phyloP scores from a whole-genome alignment of 2,329 filamentous ascomycete genomes.

The Sordariomycetes sp. region DNA sequence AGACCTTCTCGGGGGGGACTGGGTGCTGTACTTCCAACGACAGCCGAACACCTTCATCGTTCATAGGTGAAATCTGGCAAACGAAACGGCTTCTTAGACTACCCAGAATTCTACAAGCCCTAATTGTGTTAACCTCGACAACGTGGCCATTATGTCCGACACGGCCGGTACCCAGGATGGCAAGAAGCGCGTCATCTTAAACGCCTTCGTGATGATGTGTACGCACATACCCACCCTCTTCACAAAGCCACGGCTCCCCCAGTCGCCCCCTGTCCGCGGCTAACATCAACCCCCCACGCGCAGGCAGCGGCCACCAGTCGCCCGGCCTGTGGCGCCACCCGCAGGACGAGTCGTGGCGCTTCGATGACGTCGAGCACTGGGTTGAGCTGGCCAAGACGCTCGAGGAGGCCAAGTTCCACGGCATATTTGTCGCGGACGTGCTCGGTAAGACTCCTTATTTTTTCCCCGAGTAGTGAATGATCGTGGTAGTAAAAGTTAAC shows the following conservation, averaged over 20 bases:
- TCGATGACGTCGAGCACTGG: conserved; percentile 52
- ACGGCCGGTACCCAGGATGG: not conserved
- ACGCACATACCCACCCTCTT: not conserved
- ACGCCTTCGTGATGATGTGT: conserved; percentile 29
- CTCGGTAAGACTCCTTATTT: not conserved
- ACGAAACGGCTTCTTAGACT: not conserved
- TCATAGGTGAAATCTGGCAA: not conserved
- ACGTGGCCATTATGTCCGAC: not conserved
- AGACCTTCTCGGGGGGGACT: not conserved
- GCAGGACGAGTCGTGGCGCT: conserved; percentile 49
- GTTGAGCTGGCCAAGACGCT: conserved; percentile 46
- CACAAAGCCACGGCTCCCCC: not conserved
- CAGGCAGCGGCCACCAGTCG: conserved; percentile 32
- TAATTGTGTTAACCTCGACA: not conserved
- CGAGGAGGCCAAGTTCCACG: conserved; percentile 40
- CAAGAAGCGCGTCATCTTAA: conserved; percentile 29
- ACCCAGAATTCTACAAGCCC: not conserved
- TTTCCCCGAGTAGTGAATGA: not conserved
- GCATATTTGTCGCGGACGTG: conserved; percentile 53
- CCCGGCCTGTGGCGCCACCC: conserved; percentile 49
- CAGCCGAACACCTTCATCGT: not conserved
- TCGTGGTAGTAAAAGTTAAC: not conserved
- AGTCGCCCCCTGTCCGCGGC: not conserved
- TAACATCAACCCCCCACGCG: not conserved
- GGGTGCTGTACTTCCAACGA: not conserved